These are phyloP conservation scores for Arachnomyces sp. DNA, from an alignment of 2,329 filamentous ascomycete species.

Conservation along the genomic window DNA sequence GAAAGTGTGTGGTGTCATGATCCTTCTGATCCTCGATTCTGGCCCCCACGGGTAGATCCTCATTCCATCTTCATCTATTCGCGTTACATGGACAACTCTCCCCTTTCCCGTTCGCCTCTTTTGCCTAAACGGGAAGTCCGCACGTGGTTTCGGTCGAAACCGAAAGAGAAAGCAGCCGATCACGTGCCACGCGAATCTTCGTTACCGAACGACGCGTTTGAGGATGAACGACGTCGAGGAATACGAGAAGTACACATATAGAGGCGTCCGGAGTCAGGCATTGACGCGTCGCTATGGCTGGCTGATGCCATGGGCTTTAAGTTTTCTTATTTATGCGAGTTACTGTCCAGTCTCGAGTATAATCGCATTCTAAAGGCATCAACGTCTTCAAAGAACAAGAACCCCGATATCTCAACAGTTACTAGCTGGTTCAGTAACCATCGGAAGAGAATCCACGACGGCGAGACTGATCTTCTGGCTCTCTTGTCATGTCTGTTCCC, in stretches of 20 bases:
- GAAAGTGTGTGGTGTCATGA: no score
- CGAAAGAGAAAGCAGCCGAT: no score
- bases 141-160: no score
- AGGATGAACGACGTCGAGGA: background rate
- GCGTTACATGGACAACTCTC: no score
- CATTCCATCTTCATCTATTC: no score
- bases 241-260: constrained; percentile 5
- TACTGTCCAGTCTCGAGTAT: constrained; percentile 61
- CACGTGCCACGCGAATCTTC: no score
- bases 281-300: background rate
- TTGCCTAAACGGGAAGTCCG: no score
- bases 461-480: constrained; percentile 52
- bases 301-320: constrained; percentile 35
- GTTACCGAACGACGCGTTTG: no score
- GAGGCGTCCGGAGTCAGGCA: no score
- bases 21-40: no score
- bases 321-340: constrained; percentile 65
- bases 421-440: constrained; percentile 63
- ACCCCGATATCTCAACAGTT: constrained; percentile 41
- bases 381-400: constrained; percentile 20
- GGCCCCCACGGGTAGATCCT: no score
- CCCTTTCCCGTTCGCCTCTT: no score
- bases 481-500: constrained; percentile 71
- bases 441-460: constrained; percentile 49
- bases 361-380: constrained; percentile 32